Evolutionary conservation across 345 rosid species (phyloP), one percentile per base, ranked within the genome.

Genomic region (Ceriops tagal): DNA sequence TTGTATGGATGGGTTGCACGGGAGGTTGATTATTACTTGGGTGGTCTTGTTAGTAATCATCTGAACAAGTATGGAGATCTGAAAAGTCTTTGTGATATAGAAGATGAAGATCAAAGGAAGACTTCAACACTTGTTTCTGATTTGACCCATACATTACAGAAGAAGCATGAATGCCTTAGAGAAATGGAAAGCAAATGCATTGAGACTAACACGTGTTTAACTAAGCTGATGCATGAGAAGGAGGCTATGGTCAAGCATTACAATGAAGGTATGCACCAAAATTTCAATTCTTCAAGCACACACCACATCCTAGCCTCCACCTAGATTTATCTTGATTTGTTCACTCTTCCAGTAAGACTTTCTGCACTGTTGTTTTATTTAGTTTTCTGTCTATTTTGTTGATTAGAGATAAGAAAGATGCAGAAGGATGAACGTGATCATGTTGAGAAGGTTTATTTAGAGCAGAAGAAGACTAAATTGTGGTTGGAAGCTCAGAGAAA

Each of bases 1-100:
- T 55, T 70, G 51, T 90, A 79, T 74, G 96, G 89, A 62, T 90
- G 98, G 98, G 71, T 89, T 64, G 93, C 92, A 8, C 62, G 87
- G 20, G 89, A 80, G 35, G 85, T 76, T 34, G 96, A 88, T 66
- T 92, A 73, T 61, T 1, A 76, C 46, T 53, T 76, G 6, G 62
- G 22, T 22, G 66, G 73, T 22, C 19, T 82, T 4, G 34, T 87
- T 53, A 88, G 89, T 65, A 73, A 81, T 32, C 66, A 76, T 63
- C 84, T 90, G 22, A 78, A 72, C 18, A 84, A 51, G 66, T 78
- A 79, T 34, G 86, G 95, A 52, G 88, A 90, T 67, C 60, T 90
- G 74, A 89, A 86, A 65, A 81, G 86, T 64, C 68, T 90, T 37
- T 74, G 82, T 0, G 81, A 63, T 26, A 75, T 73, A 70, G 72